Conservation (phyloP, 192 early-diverging fungal species). For the Backusella sp. region DNA sequence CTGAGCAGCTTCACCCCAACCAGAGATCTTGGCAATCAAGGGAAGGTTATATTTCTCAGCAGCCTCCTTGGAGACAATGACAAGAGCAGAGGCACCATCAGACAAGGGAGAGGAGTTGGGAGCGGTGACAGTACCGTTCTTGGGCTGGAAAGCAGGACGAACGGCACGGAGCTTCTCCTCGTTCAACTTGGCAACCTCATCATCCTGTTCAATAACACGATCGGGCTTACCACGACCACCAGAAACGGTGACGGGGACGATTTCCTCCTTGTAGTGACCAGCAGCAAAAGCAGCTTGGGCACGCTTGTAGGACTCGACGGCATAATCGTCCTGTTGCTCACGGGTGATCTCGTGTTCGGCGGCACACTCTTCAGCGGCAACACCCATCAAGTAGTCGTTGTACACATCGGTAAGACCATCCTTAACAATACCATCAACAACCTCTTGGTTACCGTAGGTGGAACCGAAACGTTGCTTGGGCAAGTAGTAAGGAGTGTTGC, state of each 20-base stretch:
- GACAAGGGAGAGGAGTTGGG: slow-evolving; percentile 84
- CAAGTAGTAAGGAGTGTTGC: slow-evolving; percentile 79
- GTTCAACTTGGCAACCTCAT: slow-evolving; percentile 75
- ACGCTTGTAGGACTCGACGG: slow-evolving; percentile 74
- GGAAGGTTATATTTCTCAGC: slow-evolving; percentile 51
- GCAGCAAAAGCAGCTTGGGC: slow-evolving; percentile 72
- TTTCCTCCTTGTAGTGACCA: slow-evolving; percentile 65
- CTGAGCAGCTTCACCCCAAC: slow-evolving; percentile 75
- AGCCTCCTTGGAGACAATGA: slow-evolving; percentile 68
- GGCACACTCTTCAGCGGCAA: slow-evolving; percentile 81
- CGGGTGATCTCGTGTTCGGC: slow-evolving; percentile 73
- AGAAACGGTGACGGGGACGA: slow-evolving; percentile 69
- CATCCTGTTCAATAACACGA: slow-evolving; percentile 61
- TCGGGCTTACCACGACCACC: slow-evolving; percentile 70
- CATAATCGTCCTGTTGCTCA: slow-evolving; percentile 80
- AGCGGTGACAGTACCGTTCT: slow-evolving; percentile 90
- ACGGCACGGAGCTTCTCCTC: slow-evolving; percentile 85
- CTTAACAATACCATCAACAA: slow-evolving; percentile 73
- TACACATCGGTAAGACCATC: slow-evolving; percentile 81
- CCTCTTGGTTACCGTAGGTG: slow-evolving; percentile 69
- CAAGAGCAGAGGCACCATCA: slow-evolving; percentile 75
- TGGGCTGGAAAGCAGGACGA: slow-evolving; percentile 83
- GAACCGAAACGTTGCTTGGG: slow-evolving; percentile 77
- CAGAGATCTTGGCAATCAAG: slow-evolving; percentile 56
- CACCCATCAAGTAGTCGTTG: slow-evolving; percentile 73